phyloP scores from a whole-genome alignment of 352 stramenopile genomes.

The Phytophthora syringae region DNA sequence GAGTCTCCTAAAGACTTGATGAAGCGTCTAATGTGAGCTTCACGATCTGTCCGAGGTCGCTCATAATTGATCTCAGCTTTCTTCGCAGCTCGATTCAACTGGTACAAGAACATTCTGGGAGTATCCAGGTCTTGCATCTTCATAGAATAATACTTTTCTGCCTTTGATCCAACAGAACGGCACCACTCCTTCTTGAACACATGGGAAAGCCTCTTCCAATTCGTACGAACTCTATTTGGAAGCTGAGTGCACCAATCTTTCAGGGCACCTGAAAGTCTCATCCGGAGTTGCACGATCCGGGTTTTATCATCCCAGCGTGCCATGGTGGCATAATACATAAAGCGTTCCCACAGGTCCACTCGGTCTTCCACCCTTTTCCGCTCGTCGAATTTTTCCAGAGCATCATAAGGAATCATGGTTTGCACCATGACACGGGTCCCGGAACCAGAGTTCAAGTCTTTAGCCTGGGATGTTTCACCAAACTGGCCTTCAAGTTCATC shows the following conservation, averaged over 20 bases:
- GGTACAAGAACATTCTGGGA: not conserved
- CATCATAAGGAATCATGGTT: no score
- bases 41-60: not conserved
- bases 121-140: no score
- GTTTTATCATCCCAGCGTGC: not conserved
- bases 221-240: not conserved
- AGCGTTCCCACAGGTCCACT: slow-evolving; percentile 3
- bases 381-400: slow-evolving; percentile 1
- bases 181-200: no score
- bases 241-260: not conserved
- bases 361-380: not conserved
- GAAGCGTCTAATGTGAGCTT: not conserved
- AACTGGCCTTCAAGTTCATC: no score
- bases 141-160: no score
- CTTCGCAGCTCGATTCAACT: not conserved
- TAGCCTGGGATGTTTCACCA: no score
- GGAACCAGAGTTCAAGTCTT: no score
- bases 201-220: not conserved
- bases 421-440: no score
- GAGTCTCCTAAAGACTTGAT: not conserved
- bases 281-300: not conserved
- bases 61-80: no score
- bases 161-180: no score
- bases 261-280: not conserved
- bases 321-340: slow-evolving; percentile 5